A percentile compares a stretch with the other conserved stretches of the same genome.
phyloP scores from a whole-genome alignment of 768 basidiomycete genomes.

The Boletales sp. region DNA sequence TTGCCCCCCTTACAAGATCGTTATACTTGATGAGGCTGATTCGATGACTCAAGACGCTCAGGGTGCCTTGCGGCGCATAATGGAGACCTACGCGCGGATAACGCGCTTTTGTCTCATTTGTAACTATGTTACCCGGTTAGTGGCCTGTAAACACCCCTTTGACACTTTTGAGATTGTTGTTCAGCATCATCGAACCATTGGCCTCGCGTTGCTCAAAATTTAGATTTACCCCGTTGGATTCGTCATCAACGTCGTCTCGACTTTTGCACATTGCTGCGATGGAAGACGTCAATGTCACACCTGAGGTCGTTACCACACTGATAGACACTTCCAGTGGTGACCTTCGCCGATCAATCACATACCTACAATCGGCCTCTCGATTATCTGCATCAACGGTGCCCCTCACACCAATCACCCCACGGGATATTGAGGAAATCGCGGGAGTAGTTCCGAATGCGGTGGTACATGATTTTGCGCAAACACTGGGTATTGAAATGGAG shows the following conservation, averaged over 20 bases:
- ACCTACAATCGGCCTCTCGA: constrained; percentile 92
- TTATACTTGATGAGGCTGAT: constrained; percentile 98
- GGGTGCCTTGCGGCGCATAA: constrained; percentile 93
- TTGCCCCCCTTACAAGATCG: constrained; percentile 97
- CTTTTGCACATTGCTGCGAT: constrained; percentile 75
- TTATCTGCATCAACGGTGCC: constrained; percentile 72
- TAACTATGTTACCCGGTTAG: constrained; percentile 96
- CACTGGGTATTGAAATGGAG: constrained; percentile 69
- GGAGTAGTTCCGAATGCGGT: constrained; percentile 84
- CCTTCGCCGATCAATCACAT: constrained; percentile 94
- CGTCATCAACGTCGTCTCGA: constrained; percentile 67
- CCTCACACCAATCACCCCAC: constrained; percentile 67
- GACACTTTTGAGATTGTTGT: background rate
- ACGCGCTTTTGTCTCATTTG: constrained; percentile 98
- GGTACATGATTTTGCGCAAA: constrained; percentile 62
- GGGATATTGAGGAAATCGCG: constrained; percentile 93
- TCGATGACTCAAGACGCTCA: constrained; percentile 99
- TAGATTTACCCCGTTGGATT: constrained; percentile 91
- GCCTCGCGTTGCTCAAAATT: constrained; percentile 99
- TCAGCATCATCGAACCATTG: constrained; percentile 95
- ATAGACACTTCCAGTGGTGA: constrained; percentile 86
- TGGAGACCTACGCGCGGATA: constrained; percentile 98
- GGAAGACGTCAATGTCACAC: constrained; percentile 61
- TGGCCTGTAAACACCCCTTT: background rate
- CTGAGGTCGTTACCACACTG: constrained; percentile 64